A percentile compares a stretch with the other conserved stretches of the same genome.
Evolutionary conservation across 352 stramenopile species (phyloP).

Genomic region (Globisporangium nunn): DNA sequence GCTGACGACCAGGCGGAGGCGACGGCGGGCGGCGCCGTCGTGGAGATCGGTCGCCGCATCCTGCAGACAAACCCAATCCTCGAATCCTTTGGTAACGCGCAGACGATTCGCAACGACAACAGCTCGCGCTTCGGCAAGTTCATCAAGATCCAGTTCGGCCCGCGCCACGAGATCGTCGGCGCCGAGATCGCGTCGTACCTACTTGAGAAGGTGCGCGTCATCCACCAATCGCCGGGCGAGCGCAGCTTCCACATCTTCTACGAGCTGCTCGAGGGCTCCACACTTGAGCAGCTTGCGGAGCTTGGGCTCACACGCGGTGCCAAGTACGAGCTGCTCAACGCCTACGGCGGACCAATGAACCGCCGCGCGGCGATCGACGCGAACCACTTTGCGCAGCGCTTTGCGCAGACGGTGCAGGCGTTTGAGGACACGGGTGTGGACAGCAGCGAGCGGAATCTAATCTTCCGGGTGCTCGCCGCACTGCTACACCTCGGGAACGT

Average conservation of each 20-base stretch:
- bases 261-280: slow-evolving; percentile 84
- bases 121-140: slow-evolving; percentile 94
- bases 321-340: slow-evolving; percentile 87
- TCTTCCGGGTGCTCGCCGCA: slow-evolving; percentile 81
- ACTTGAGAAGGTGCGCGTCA: slow-evolving; percentile 94
- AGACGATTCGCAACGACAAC: slow-evolving; percentile 97
- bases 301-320: slow-evolving; percentile 53
- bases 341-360: slow-evolving; percentile 53
- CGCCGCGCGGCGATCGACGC: slow-evolving; percentile 23
- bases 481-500: slow-evolving; percentile 96
- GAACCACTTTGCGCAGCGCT: slow-evolving; percentile 52
- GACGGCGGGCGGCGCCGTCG: slow-evolving; percentile 26
- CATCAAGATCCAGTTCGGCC: slow-evolving; percentile 91
- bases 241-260: slow-evolving; percentile 97
- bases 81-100: slow-evolving; percentile 96
- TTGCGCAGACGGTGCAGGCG: slow-evolving; percentile 58
- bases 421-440: slow-evolving; percentile 70
- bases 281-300: slow-evolving; percentile 46
- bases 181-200: slow-evolving; percentile 94
- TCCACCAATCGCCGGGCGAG: slow-evolving; percentile 90
- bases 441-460: slow-evolving; percentile 31
- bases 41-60: slow-evolving; percentile 83
- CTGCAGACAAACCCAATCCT: slow-evolving; percentile 96
- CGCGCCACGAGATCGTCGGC: slow-evolving; percentile 79
- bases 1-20: neutral